Percentiles rank a stretch among this genome's conserved stretches.
These are phyloP conservation scores for Funneliformis caledonium DNA, from an alignment of 371 early-diverging fungal genomes.

Conservation along the genomic window DNA sequence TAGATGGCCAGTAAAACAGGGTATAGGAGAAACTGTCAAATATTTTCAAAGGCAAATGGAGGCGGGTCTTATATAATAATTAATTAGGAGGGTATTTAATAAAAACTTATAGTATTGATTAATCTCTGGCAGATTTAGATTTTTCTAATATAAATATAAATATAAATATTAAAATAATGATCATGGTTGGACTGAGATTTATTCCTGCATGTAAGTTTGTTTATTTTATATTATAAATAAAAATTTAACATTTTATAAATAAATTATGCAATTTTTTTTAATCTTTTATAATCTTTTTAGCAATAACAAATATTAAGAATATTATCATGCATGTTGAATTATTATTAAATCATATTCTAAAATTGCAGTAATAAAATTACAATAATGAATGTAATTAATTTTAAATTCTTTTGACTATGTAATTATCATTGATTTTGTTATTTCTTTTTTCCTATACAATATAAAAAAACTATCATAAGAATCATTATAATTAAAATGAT, in stretches of 20 bases:
- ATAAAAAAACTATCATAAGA: too few relatives aligned
- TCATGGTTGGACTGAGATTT: too few relatives aligned
- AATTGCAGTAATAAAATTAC: background rate
- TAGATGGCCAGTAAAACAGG: conserved; percentile 74
- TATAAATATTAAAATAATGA: too few relatives aligned
- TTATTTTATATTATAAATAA: background rate
- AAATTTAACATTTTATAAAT: background rate
- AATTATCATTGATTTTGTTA: background rate
- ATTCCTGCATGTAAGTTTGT: background rate
- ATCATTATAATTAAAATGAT: too few relatives aligned
- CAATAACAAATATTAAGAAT: too few relatives aligned
- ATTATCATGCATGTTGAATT: too few relatives aligned
- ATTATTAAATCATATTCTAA: background rate
- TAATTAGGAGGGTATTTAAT: background rate
- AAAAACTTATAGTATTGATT: background rate
- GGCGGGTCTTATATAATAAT: conserved; percentile 31
- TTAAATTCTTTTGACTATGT: too few relatives aligned
- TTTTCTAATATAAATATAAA: too few relatives aligned
- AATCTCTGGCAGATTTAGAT: too few relatives aligned
- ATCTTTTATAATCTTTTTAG: background rate
- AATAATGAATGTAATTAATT: background rate
- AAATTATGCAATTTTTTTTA: background rate
- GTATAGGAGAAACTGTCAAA: conserved; percentile 84
- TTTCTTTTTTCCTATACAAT: background rate
- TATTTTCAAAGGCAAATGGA: conserved; percentile 59